Evolutionary conservation across 176 grass and related monocot species (phyloP).

Genomic region (Leersia perrieri): DNA sequence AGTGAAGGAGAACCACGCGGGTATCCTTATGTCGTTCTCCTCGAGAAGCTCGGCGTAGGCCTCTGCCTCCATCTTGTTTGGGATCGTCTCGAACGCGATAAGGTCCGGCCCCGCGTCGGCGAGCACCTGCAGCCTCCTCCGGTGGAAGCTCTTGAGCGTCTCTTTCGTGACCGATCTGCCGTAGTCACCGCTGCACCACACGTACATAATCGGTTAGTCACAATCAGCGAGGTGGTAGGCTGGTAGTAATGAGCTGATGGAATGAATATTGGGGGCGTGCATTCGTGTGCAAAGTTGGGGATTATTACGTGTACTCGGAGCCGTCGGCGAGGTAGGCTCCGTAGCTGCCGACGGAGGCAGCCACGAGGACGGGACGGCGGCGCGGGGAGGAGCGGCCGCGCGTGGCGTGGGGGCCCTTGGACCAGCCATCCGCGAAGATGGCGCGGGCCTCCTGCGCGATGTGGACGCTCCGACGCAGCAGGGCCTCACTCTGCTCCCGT

Average conservation of each 20-base stretch:
- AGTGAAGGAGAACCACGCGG: slow-evolving; percentile 38
- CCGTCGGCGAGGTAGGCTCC: slow-evolving; percentile 27
- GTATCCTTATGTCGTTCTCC: slow-evolving; percentile 30
- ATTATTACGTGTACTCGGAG: slow-evolving; percentile 49
- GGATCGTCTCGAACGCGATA: slow-evolving; percentile 43
- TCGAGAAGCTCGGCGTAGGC: slow-evolving; percentile 38
- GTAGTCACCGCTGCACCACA: slow-evolving; percentile 11
- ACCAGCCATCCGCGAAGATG: slow-evolving; percentile 16
- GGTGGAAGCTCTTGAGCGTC: slow-evolving; percentile 29
- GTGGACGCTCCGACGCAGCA: slow-evolving; percentile 34
- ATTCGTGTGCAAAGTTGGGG: no score
- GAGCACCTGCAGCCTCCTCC: slow-evolving; percentile 40
- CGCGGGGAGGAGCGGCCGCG: neutral
- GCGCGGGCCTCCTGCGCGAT: slow-evolving; percentile 40
- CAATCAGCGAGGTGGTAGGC: no score
- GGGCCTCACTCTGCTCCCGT: slow-evolving; percentile 27
- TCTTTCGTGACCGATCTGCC: slow-evolving; percentile 33
- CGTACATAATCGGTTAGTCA: no score
- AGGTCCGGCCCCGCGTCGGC: slow-evolving; percentile 25
- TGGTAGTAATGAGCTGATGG: no score
- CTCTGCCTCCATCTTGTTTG: slow-evolving; percentile 28
- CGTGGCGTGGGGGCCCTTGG: slow-evolving; percentile 15
- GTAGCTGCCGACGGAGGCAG: slow-evolving; percentile 43
- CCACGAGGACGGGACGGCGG: neutral
- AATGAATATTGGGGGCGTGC: no score